Evolutionary conservation across 2,329 filamentous ascomycete species (phyloP), one percentile per base, ranked within the genome.

Genomic region (Xylariaceae sp.): DNA sequence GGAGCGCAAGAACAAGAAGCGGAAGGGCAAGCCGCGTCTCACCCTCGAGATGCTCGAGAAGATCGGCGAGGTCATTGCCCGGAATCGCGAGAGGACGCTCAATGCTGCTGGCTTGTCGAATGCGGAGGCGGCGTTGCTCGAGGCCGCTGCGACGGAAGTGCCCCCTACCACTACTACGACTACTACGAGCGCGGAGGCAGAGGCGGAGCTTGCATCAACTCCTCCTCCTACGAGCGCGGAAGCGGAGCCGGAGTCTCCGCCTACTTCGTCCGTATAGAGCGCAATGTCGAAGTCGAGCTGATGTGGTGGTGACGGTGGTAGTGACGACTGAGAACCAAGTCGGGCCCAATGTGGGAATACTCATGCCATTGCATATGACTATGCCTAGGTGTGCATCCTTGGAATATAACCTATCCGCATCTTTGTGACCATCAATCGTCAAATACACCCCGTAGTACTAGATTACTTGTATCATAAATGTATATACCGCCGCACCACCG

Each of bases 31-130:
- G 73, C 82, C 82, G 9, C 76, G 78, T 68, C 77, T 87, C 58
- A 77, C 81, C 18, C 73, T 80, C 50, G 80, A 82, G 66, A 84
- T 87, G 80, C 73, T 87, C 70, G 80, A 81, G 71, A 83, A 80
- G 76, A 82, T 87, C 68, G 84, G 84, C 65, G 75, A 82, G 73
- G 73, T 86, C 66, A 86, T 87, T 73, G 82, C 80, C 41, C 75
- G 74, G 73, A 85, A 82, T 70, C 77, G 79, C 69, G 72, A 75
- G 58, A 70, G 68, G 59, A 72, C 73, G 4, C 66, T 78, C 64
- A 73, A 75, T 53, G 69, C 73, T 5, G 73, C 73, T 2, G 75
- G 73, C 5, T 52, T 61, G 23, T 56, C 62, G 10, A 49, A 59
- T 13, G 60, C 23, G 23, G 23, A 30, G 23, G 23, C 23, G 23